phyloP scores from a whole-genome alignment of 805 yeast species.

The Ogataea glucozyma region DNA sequence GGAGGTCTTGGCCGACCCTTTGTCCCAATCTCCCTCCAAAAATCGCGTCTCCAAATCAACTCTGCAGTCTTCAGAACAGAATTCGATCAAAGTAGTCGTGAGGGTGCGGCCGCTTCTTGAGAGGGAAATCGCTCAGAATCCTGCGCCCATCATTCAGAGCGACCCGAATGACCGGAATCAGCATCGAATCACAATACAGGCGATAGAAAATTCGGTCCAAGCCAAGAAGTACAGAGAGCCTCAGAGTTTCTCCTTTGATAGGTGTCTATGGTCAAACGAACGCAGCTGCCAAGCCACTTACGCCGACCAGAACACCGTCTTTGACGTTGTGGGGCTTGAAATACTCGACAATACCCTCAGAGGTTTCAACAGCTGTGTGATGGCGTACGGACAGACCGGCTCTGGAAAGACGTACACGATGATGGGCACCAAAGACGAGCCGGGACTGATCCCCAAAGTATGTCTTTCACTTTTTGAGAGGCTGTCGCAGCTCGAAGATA shows the following conservation, averaged over 20 bases:
- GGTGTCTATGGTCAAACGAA: constrained; percentile 51
- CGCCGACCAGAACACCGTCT: constrained; percentile 53
- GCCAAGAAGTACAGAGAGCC: constrained; percentile 22
- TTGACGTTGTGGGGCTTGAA: constrained; percentile 55
- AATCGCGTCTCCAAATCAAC: no score
- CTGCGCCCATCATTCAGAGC: constrained; percentile 34
- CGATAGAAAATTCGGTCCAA: constrained; percentile 12
- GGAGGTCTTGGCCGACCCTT: constrained; percentile 7
- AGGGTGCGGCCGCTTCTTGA: constrained; percentile 49
- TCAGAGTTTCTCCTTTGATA: constrained; percentile 51
- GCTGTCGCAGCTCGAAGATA: constrained; percentile 33
- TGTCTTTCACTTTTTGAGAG: constrained; percentile 54
- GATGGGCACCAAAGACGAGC: constrained; percentile 54
- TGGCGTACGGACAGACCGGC: constrained; percentile 78
- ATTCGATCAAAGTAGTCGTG: constrained; percentile 36
- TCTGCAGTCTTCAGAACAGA: constrained; percentile 2
- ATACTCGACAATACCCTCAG: constrained; percentile 61
- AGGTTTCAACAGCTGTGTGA: constrained; percentile 47
- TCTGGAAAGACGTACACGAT: constrained; percentile 81
- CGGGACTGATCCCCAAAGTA: constrained; percentile 68
- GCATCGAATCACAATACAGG: constrained; percentile 10
- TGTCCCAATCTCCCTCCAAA: no score
- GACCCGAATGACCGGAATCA: constrained; percentile 21
- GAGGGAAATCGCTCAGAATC: constrained; percentile 26
- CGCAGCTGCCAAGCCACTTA: constrained; percentile 31